Evolutionary conservation across 1,284 basidiomycete genomes (phyloP).

Genomic region (Cutaneotrichosporon sp.): DNA sequence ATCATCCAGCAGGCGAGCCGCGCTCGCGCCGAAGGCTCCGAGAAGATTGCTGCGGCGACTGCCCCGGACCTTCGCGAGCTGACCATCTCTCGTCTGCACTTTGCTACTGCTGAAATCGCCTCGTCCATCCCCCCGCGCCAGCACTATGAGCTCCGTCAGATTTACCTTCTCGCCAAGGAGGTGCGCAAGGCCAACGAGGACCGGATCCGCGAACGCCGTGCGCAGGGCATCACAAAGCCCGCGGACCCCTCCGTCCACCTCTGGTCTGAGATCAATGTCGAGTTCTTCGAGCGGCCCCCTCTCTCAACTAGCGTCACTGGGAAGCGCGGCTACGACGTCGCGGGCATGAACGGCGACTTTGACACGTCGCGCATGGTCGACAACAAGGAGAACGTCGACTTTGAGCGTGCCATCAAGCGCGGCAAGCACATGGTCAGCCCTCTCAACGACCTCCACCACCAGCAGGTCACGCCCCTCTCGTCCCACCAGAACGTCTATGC

Average conservation of each 20-base stretch:
- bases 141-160: slow-evolving; percentile 50
- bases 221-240: not conserved
- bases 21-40: slow-evolving; percentile 22
- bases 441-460: slow-evolving; percentile 2
- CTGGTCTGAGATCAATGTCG: slow-evolving; percentile 15
- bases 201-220: slow-evolving; percentile 11
- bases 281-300: slow-evolving; percentile 31
- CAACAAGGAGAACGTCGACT: slow-evolving; percentile 22
- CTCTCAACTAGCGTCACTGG: slow-evolving; percentile 3
- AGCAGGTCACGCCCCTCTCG: slow-evolving; percentile 11
- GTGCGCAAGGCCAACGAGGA: slow-evolving; percentile 27
- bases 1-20: slow-evolving; percentile 47
- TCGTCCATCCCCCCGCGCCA: slow-evolving; percentile 51
- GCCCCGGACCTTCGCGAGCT: slow-evolving; percentile 23
- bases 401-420: slow-evolving; percentile 15
- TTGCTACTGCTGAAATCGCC: slow-evolving; percentile 52
- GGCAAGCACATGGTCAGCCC: slow-evolving; percentile 11
- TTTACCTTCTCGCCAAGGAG: slow-evolving; percentile 53
- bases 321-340: slow-evolving; percentile 13
- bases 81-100: slow-evolving; percentile 49
- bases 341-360: slow-evolving; percentile 6
- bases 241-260: slow-evolving; percentile 3
- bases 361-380: slow-evolving; percentile 7
- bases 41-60: slow-evolving; percentile 2
- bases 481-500: slow-evolving; percentile 21